Evolutionary conservation across 148 eudicot species (phyloP), one percentile per base, ranked within the genome.

Genomic region (Fallopia convolvulus): DNA sequence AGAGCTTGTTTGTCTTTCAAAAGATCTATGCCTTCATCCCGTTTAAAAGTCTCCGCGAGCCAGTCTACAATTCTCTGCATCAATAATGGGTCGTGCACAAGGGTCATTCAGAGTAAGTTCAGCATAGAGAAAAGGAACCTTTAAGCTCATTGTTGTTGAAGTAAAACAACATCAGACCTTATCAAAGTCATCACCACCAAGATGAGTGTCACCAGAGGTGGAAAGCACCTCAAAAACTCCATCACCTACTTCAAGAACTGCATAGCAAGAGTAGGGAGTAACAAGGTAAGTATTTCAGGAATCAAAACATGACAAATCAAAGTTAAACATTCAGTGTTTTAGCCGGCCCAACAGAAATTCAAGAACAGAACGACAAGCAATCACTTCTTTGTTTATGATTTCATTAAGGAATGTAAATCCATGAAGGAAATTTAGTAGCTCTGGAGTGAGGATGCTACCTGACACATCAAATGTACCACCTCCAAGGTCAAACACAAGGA

Each of bases 161-260:
- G 68, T n/a, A 26, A 65, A 65, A 41, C 5, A 20, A 26, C 26
- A 47, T 47, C 82, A 4, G 79, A 90, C 94, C 94, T 90, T 90
- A 52, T 90, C 94, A 76, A 90, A 88, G 79, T 90, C 94, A 75
- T 90, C 94, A 70, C 94, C 94, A 40, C 94, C 94, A 53, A 90
- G 77, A 76, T 90, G 92, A 77, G 94, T 90, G 71, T 90, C 94
- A 18, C 94, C 94, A 68, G 94, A 88, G 41, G 92, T 90, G 47
- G 94, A 88, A 70, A 90, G 83, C 77, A 88, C 94, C 81, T 90
- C 92, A 68, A 90, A 90, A 40, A 90, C 92, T 84, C 94, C 94
- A 83, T 89, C 92, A 32, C 94, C 94, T 32, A 90, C 94, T 85
- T 90, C 92, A 79, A 90, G 94, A 74, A 90, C 94, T 90, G 90